Conservation (phyloP, 1,284 basidiomycete genomes). For the Ceratobasidium papillatum region DNA sequence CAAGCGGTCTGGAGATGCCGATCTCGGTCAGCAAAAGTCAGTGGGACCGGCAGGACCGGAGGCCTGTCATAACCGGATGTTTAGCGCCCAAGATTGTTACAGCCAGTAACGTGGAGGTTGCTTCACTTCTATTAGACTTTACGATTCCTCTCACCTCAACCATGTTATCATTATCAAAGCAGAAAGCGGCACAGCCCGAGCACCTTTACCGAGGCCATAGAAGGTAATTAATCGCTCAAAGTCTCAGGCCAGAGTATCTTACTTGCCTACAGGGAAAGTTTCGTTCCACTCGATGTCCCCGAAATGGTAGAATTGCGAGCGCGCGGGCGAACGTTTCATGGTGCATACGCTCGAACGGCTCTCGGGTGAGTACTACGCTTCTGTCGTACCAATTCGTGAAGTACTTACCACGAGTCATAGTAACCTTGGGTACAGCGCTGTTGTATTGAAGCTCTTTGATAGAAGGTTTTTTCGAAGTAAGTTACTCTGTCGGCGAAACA, state of each 20-base stretch:
- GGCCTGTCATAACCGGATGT: background rate
- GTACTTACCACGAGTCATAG: background rate
- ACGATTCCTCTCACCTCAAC: background rate
- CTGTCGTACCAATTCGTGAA: background rate
- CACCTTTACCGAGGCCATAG: slow-evolving; percentile 44
- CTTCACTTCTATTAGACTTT: background rate
- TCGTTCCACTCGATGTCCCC: slow-evolving; percentile 8
- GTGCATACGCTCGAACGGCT: slow-evolving; percentile 80
- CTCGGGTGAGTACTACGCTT: slow-evolving; percentile 55
- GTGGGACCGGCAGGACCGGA: slow-evolving; percentile 19
- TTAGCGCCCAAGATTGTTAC: background rate
- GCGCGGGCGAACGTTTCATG: slow-evolving; percentile 80
- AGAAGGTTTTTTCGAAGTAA: slow-evolving; percentile 70
- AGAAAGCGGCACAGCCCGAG: background rate
- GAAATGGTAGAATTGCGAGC: slow-evolving; percentile 71
- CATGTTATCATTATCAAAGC: background rate
- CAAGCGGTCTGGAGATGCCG: slow-evolving; percentile 4
- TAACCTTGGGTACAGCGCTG: slow-evolving; percentile 75
- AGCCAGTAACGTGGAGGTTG: background rate
- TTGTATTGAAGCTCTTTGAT: slow-evolving; percentile 81
- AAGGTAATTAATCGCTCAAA: slow-evolving; percentile 22
- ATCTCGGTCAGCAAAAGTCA: background rate
- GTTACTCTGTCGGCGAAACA: background rate
- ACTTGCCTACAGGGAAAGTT: slow-evolving; percentile 20
- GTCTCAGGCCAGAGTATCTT: background rate